Percentiles rank a stretch among this genome's conserved stretches.
These are phyloP conservation scores for Phycomyces nitens DNA, from an alignment of 192 early-diverging fungal genomes.

Conservation along the genomic window DNA sequence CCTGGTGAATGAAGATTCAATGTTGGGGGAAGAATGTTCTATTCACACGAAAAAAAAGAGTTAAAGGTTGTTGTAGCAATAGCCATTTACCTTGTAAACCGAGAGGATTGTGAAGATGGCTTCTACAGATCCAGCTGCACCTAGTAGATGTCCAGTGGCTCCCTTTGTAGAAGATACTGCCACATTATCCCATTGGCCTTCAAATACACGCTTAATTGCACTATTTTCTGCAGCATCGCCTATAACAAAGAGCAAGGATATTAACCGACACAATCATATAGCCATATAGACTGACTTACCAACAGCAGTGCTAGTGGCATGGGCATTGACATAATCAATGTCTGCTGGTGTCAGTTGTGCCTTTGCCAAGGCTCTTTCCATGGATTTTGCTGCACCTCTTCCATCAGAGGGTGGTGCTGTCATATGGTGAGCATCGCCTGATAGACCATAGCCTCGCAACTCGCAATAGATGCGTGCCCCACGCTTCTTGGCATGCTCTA, in stretches of 20 bases:
- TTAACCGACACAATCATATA: constrained; percentile 5
- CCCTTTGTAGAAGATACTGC: constrained; percentile 90
- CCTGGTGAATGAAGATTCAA: constrained; percentile 65
- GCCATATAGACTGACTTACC: constrained; percentile 37
- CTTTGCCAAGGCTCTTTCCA: constrained; percentile 70
- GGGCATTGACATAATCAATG: constrained; percentile 90
- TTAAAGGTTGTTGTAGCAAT: no score
- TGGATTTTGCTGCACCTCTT: constrained; percentile 80
- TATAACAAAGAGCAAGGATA: constrained; percentile 6
- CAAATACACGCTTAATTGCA: constrained; percentile 81
- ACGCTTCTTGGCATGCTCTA: constrained; percentile 77
- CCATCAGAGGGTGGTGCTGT: constrained; percentile 89
- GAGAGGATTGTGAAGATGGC: constrained; percentile 85
- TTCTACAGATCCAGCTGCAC: constrained; percentile 92
- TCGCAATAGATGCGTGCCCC: constrained; percentile 92
- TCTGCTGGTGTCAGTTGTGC: constrained; percentile 57
- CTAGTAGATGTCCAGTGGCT: constrained; percentile 90
- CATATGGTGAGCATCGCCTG: constrained; percentile 90
- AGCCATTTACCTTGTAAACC: constrained; percentile 52
- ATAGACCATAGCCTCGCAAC: constrained; percentile 84
- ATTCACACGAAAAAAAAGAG: no score
- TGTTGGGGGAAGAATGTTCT: constrained; percentile 80
- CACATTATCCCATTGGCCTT: constrained; percentile 39
- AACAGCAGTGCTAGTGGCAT: constrained; percentile 85
- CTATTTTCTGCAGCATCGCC: constrained; percentile 85